Conservation (phyloP, 2,329 filamentous ascomycete species). For the Sphaerulina musiva region DNA sequence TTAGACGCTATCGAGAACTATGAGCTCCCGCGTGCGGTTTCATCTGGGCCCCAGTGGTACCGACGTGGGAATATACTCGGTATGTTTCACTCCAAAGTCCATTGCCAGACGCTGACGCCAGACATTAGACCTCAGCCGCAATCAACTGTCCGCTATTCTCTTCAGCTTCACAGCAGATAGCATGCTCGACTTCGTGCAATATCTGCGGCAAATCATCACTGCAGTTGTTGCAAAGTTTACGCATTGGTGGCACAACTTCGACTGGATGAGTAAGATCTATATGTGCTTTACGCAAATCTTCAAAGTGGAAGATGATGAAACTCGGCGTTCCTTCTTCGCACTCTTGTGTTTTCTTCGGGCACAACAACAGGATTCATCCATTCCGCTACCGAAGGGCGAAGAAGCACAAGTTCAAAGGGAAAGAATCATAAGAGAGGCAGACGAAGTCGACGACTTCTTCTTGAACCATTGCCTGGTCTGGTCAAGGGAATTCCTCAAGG, state of each 20-base stretch:
- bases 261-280: background rate
- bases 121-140: background rate
- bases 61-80: background rate
- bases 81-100: background rate
- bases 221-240: too few relatives aligned
- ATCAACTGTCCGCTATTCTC: background rate
- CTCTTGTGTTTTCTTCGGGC: background rate
- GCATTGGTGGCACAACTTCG: too few relatives aligned
- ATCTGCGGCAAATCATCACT: background rate
- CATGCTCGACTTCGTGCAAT: background rate
- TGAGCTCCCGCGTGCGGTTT: background rate
- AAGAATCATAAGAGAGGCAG: background rate
- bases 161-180: background rate
- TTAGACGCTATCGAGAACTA: background rate
- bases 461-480: background rate
- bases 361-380: background rate
- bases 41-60: background rate
- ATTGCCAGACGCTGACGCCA: background rate
- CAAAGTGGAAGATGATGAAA: background rate
- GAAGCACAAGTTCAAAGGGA: background rate
- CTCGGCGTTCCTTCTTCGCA: background rate
- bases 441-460: background rate
- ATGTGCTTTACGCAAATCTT: background rate
- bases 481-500: background rate
- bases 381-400: background rate